Percentiles rank a stretch among this genome's conserved stretches.
Evolutionary conservation across 2,329 filamentous ascomycete genomes (phyloP).

Genomic region (Verticillium isaacii): DNA sequence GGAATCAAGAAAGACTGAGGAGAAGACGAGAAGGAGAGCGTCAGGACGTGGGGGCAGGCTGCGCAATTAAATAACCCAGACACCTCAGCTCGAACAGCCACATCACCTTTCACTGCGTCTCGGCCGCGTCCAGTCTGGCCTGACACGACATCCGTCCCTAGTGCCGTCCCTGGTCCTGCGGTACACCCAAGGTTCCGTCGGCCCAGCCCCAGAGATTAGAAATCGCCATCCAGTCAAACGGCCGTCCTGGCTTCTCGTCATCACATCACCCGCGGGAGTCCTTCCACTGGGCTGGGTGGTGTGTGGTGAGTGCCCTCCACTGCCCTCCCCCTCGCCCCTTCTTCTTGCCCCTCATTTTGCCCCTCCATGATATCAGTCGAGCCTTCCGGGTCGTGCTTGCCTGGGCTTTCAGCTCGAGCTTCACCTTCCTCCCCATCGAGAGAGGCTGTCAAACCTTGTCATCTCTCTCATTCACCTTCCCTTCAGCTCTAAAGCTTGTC

Average conservation of each 20-base stretch:
- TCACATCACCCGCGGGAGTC: background rate
- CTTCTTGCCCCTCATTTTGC: background rate
- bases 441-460: too few relatives aligned
- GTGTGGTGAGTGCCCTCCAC: background rate
- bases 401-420: background rate
- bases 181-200: too few relatives aligned
- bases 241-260: background rate
- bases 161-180: background rate
- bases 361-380: background rate
- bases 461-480: background rate
- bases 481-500: background rate
- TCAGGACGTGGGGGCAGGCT: background rate
- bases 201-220: slow-evolving; percentile 1
- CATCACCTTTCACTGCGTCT: background rate
- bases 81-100: background rate
- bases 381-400: background rate
- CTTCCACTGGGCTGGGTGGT: background rate
- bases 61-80: slow-evolving; percentile 5
- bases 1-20: background rate
- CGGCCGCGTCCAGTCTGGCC: background rate
- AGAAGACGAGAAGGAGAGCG: background rate
- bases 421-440: background rate
- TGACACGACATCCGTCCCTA: background rate
- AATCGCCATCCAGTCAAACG: background rate
- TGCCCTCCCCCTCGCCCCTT: background rate